Percentiles rank a stretch among this genome's conserved stretches.
Evolutionary conservation across 129 eudicot genomes (phyloP).

Genomic region (Tanacetum coccineum): DNA sequence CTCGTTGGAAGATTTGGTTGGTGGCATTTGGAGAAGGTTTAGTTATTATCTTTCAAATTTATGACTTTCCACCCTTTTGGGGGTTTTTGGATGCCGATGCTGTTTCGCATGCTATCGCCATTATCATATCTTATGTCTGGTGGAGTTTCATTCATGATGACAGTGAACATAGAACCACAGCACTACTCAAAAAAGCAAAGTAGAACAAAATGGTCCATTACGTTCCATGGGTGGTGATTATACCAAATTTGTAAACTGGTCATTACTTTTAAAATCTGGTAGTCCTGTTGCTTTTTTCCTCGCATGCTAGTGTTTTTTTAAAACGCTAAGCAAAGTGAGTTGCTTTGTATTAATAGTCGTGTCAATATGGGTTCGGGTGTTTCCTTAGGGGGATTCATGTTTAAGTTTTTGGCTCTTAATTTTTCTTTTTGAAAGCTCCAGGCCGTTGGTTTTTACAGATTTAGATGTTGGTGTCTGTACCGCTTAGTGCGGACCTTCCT

Average conservation of each 20-base stretch:
- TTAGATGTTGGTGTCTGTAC: conserved; percentile 35
- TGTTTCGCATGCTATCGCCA: conserved; percentile 69
- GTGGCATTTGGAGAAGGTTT: conserved; percentile 58
- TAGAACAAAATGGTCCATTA: conserved; percentile 24
- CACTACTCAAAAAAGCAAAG: conserved; percentile 63
- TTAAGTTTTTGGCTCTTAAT: conserved; percentile 13
- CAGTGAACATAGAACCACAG: conserved; percentile 63
- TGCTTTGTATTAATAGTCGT: conserved; percentile 33
- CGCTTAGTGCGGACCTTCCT: conserved; percentile 38
- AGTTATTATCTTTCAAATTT: conserved; percentile 53
- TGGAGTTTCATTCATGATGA: conserved; percentile 92
- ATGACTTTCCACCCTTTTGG: conserved; percentile 81
- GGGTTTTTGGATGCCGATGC: conserved; percentile 82
- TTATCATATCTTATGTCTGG: conserved; percentile 73
- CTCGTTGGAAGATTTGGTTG: conserved; percentile 71
- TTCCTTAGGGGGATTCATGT: conserved; percentile 21
- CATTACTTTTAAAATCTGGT: conserved; percentile 11
- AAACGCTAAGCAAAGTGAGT: conserved; percentile 42
- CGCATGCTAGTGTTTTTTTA: conserved; percentile 37
- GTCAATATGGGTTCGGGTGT: conserved; percentile 35
- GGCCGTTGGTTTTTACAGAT: conserved; percentile 44
- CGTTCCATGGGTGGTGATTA: conserved; percentile 4
- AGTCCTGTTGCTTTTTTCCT: conserved; percentile 37
- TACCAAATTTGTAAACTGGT: conserved; percentile 15
- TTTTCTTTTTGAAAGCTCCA: conserved; percentile 36